Percentiles rank a stretch among this genome's conserved stretches.
Evolutionary conservation across 176 grass and related monocot species (phyloP).

Genomic region (Musa beccarii): DNA sequence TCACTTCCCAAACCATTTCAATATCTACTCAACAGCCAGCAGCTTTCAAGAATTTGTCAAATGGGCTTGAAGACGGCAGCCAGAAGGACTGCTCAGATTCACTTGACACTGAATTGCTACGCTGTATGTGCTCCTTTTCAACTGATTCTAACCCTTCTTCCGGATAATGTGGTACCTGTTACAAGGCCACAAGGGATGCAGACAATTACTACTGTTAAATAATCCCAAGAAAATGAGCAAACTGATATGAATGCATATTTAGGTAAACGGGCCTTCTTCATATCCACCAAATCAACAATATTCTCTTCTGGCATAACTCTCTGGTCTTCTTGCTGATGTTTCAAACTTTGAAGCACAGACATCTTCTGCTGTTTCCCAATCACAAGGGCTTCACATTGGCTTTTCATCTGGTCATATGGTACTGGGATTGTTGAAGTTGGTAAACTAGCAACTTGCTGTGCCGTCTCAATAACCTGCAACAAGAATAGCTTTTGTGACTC

Average conservation of each 20-base stretch:
- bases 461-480: conserved; percentile 70
- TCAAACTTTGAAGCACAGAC: conserved; percentile 86
- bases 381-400: conserved; percentile 85
- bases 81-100: conserved; percentile 67
- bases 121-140: conserved; percentile 35
- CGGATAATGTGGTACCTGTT: conserved; percentile 38
- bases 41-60: conserved; percentile 94
- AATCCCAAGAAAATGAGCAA: background rate
- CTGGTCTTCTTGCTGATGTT: conserved; percentile 44
- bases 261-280: conserved; percentile 38
- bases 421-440: conserved; percentile 46
- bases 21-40: conserved; percentile 47
- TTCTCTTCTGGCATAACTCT: conserved; percentile 29
- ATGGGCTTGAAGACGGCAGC: conserved; percentile 80
- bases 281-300: conserved; percentile 12
- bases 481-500: conserved; percentile 9
- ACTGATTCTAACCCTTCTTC: conserved; percentile 26
- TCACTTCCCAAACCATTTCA: background rate
- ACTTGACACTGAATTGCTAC: conserved; percentile 50
- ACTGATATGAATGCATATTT: background rate
- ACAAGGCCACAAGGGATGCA: conserved; percentile 3
- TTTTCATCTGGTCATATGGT: conserved; percentile 93
- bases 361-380: conserved; percentile 88
- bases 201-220: background rate
- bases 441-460: conserved; percentile 49